Conservation (phyloP, 495 filamentous ascomycete species). For the Penicillium tannophilum region DNA sequence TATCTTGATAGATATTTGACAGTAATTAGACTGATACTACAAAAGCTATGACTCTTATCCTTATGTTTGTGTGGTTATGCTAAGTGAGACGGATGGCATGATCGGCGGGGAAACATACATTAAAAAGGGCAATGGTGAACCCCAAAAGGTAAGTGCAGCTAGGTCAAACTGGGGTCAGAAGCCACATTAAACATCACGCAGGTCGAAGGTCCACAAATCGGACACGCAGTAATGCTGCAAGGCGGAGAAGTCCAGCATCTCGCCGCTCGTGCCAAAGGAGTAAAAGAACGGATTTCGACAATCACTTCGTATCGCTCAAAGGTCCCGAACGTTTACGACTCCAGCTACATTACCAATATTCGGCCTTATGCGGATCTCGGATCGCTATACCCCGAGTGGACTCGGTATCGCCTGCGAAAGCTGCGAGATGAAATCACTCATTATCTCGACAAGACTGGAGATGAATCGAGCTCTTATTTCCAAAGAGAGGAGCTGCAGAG, state of each 20-base stretch:
- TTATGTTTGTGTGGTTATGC: constrained; percentile 39
- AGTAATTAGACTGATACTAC: background rate
- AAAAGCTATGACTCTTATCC: constrained; percentile 36
- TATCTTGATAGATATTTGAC: background rate
- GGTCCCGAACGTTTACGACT: constrained; percentile 27
- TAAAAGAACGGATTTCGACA: constrained; percentile 36
- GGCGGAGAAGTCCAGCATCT: constrained; percentile 37
- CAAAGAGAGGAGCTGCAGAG: constrained; percentile 5
- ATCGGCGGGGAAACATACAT: constrained; percentile 40
- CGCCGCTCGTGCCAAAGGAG: constrained; percentile 29
- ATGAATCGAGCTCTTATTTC: constrained; percentile 2
- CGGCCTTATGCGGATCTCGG: constrained; percentile 29
- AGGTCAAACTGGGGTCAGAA: background rate
- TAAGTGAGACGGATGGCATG: constrained; percentile 37
- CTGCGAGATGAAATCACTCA: constrained; percentile 18
- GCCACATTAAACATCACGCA: background rate
- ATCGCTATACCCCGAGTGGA: constrained; percentile 35
- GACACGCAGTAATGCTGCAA: constrained; percentile 34
- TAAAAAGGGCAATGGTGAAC: constrained; percentile 27
- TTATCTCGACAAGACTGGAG: constrained; percentile 8
- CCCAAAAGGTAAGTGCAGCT: constrained; percentile 23
- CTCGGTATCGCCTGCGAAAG: constrained; percentile 26
- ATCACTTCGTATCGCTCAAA: constrained; percentile 36
- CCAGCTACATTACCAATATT: constrained; percentile 36
- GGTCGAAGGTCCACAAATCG: constrained; percentile 29